Evolutionary conservation across 306 rosid species (phyloP), one percentile per base, ranked within the genome.

Genomic region (Ceratonia siliqua): DNA sequence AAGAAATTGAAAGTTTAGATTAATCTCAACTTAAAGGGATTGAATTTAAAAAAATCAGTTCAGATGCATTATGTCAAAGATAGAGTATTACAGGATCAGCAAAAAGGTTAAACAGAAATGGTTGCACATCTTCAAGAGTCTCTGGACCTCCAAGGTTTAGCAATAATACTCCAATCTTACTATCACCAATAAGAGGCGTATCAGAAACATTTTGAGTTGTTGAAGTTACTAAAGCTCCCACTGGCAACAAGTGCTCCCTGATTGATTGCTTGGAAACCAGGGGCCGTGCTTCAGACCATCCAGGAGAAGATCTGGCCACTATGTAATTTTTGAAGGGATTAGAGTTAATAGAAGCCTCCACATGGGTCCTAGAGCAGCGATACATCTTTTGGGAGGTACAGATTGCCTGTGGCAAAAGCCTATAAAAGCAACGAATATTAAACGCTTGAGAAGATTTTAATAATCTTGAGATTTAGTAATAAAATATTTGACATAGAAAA

Each of bases 91-190:
- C 98, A 72, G 98, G 98, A 63, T 93, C 98, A n/a, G 97, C 97
- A 65, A 93, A 93, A 70, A 93, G 98, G 81, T 93, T 93, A 72
- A 93, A 93, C 83, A 93, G 80, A 82, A 93, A 93, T 35, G 98
- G 98, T 66, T 93, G 97, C 88, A 93, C 98, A 62, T 93, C 98
- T 36, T 93, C 97, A 75, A 93, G 92, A 77, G 97, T 91, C 87
- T 93, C 97, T 2, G 98, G 98, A 58, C 98, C 98, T 77, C 98
- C 97, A 59, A 91, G 98, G 85, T 93, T 93, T 54, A 93, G 92
- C 90, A 91, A 77, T 86, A 93, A 76, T 20, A 93, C 97, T 74
- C 96, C 98, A 33, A 91, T 82, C 81, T 86, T 89, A 57, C 91
- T 96, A 30, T 89, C 91, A 2, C 86, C 93, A 39, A 41, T 38